phyloP scores from a whole-genome alignment of 306 rosid genomes.

The Delonix regia region DNA sequence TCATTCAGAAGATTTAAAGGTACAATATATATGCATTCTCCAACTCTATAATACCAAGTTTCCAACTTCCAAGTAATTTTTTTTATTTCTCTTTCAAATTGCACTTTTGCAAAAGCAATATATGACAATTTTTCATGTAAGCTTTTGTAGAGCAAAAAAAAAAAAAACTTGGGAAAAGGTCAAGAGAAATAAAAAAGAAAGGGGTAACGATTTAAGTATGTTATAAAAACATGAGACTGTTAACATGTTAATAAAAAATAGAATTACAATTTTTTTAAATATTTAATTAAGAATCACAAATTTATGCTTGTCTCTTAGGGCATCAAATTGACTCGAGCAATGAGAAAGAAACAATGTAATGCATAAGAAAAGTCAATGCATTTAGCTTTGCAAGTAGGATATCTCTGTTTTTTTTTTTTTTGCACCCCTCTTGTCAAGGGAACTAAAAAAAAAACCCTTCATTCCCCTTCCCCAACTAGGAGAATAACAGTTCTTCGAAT shows the following conservation, averaged over 20 bases:
- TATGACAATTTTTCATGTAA: neutral
- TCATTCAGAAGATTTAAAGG: constrained; percentile 24
- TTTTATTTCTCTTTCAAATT: neutral
- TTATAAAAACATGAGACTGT: too few species aligned
- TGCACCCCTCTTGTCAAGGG: too few species aligned
- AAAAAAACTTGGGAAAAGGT: neutral
- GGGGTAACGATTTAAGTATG: too few species aligned
- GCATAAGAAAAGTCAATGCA: too few species aligned
- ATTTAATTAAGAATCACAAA: too few species aligned
- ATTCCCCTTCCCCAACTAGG: neutral
- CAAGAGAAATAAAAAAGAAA: too few species aligned
- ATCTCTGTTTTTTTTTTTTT: neutral
- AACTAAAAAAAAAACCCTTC: neutral
- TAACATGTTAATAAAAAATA: too few species aligned
- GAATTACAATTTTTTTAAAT: too few species aligned
- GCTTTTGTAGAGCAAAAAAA: neutral
- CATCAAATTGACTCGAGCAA: too few species aligned
- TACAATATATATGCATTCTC: constrained; percentile 5
- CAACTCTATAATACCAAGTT: neutral
- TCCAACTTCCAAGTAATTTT: neutral
- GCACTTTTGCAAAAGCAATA: neutral
- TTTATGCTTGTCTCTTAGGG: too few species aligned
- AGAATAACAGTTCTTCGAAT: neutral
- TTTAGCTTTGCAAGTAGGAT: neutral
- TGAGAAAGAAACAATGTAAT: too few species aligned